phyloP scores from a whole-genome alignment of 371 early-diverging fungal genomes.

The Saksenaea vasiformis region DNA sequence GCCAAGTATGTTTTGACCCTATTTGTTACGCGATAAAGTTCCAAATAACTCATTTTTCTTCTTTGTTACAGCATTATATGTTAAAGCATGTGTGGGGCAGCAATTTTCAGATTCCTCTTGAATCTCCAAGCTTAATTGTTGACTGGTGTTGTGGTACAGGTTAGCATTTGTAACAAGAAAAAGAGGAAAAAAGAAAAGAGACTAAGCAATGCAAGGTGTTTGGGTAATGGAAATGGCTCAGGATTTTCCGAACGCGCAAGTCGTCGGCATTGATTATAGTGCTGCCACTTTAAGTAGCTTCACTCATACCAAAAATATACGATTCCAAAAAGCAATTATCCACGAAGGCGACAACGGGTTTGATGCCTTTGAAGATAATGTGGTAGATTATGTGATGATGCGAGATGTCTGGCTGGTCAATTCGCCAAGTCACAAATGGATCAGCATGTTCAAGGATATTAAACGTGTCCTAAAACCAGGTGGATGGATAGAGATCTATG shows the following conservation, averaged over 20 bases:
- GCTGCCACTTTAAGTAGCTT: conserved; percentile 13
- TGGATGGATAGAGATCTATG: conserved; percentile 27
- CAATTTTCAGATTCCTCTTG: conserved; percentile 21
- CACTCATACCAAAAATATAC: conserved; percentile 17
- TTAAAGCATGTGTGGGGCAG: conserved; percentile 30
- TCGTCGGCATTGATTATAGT: conserved; percentile 33
- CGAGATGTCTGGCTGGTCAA: conserved; percentile 35
- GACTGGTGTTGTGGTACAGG: conserved; percentile 46
- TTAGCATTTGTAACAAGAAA: conserved; percentile 8
- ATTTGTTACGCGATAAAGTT: background rate
- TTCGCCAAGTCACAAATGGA: conserved; percentile 30
- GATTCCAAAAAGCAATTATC: conserved; percentile 17
- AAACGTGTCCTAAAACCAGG: conserved; percentile 37
- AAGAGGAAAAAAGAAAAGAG: background rate
- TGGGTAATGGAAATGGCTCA: conserved; percentile 46
- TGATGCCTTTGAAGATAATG: conserved; percentile 20
- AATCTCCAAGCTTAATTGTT: conserved; percentile 29
- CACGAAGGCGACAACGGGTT: conserved; percentile 26
- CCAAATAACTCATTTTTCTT: background rate
- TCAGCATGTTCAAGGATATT: conserved; percentile 20
- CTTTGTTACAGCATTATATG: conserved; percentile 36
- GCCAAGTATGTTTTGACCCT: conserved; percentile 21
- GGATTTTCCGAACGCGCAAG: conserved; percentile 27
- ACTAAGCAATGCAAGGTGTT: conserved; percentile 16
- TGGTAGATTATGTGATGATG: conserved; percentile 33